Evolutionary conservation across 2,329 filamentous ascomycete species (phyloP).

Genomic region (Aspergillus sojae): DNA sequence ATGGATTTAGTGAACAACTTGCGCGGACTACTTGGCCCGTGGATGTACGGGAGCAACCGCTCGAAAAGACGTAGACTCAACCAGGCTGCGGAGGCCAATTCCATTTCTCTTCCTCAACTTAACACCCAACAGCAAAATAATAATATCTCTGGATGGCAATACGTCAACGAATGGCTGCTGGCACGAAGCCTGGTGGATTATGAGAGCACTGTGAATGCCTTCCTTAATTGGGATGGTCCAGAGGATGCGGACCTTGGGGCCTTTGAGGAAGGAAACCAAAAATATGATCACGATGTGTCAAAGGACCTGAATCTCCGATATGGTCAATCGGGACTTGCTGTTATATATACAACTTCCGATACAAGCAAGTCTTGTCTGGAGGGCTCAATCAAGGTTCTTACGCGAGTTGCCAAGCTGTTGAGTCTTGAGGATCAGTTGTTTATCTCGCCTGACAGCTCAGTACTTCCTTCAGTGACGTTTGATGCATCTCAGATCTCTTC

Average conservation of each 20-base stretch:
- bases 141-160: constrained; percentile 55
- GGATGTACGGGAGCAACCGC: constrained; percentile 61
- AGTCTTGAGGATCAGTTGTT: constrained; percentile 51
- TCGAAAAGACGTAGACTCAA: constrained; percentile 57
- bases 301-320: constrained; percentile 52
- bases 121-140: constrained; percentile 21
- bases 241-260: constrained; percentile 61
- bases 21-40: constrained; percentile 62
- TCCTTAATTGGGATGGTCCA: constrained; percentile 63
- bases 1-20: constrained; percentile 56
- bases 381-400: constrained; percentile 52
- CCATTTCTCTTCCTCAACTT: constrained; percentile 30
- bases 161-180: constrained; percentile 62
- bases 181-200: constrained; percentile 55
- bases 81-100: constrained; percentile 28
- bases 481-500: constrained; percentile 36
- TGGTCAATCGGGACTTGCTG: constrained; percentile 61
- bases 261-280: constrained; percentile 47
- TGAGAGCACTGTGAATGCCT: constrained; percentile 51
- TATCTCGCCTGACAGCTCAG: constrained; percentile 22
- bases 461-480: constrained; percentile 34
- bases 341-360: constrained; percentile 57
- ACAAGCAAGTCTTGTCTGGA: constrained; percentile 49
- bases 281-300: constrained; percentile 47
- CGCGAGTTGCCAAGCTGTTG: constrained; percentile 54